Evolutionary conservation across 1,139 yeast genomes (phyloP), one percentile per base, ranked within the genome.

Genomic region (Protomyces inundatus): DNA sequence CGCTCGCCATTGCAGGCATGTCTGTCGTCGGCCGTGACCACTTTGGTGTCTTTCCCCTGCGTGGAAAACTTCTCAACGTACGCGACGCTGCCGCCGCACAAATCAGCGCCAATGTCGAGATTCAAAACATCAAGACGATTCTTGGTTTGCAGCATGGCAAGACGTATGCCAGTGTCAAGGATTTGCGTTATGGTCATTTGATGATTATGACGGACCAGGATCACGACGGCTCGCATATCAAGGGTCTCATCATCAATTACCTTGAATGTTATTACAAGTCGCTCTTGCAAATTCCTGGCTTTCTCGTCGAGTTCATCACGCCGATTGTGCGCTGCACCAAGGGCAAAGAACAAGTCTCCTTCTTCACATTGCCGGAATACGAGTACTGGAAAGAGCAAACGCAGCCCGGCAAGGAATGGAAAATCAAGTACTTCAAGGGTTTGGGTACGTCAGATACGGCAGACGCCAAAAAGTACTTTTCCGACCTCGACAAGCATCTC

Each of bases 191-290:
- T 73, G 98, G 99, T 35, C 97, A 90, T 74, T 83, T 95, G 60
- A 93, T 95, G 98, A 90, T 95, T 73, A 95, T 95, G 98, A 90
- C 99, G 4, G 99, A 95, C 88, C 99, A 95, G 77, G 99, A 95
- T 88, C 97, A 91, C 72, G 99, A 95, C 81, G 99, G 99, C 66
- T 88, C 96, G 30, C 99, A 95, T 79, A 95, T 95, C 73, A 95
- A 95, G 75, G 99, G 99, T 68, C 82, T 95, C 70, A 84, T 95
- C 68, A 95, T 95, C 72, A 95, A 95, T 74, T 95, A 93, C 73
- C 78, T 95, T 67, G 98, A 93, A 75, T 83, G 95, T 4, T 88
- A 96, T 55, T 95, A 95, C 77, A 98, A 98, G 0, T 98, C 98
- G 0, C 79, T 95, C 68, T 79, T 95, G 53, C 88, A 87, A 67